Conservation (phyloP, 139 green algal species). For the Tetratostichococcus sp. region DNA sequence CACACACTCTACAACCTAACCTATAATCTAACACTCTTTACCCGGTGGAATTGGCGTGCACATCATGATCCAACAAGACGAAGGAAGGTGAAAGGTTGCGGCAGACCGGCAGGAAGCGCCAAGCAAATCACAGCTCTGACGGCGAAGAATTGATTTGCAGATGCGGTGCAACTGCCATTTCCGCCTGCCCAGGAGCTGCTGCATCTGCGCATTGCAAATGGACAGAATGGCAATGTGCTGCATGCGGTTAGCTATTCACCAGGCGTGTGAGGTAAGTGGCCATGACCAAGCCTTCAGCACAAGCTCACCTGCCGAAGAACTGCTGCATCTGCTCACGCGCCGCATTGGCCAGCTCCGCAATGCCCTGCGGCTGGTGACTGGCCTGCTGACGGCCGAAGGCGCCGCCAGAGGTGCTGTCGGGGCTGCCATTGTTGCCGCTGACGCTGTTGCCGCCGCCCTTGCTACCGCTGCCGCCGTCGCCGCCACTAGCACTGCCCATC, state of each 20-base stretch:
- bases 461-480: not conserved
- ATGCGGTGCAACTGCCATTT: not conserved
- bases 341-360: not conserved
- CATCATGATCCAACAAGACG: no score
- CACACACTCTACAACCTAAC: no score
- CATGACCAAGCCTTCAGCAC: no score
- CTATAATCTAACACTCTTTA: no score
- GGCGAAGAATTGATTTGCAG: not conserved
- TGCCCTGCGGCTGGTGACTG: not conserved
- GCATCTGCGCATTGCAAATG: no score
- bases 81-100: no score
- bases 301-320: not conserved
- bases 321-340: conserved; percentile 1
- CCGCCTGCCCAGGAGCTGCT: not conserved
- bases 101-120: no score
- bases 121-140: no score
- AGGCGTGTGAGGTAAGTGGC: no score
- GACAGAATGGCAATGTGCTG: no score
- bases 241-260: no score
- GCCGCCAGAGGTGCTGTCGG: not conserved
- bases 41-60: no score
- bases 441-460: not conserved
- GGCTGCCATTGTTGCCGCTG: not conserved
- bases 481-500: not conserved
- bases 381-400: not conserved